Conservation (phyloP, 257 asterid species). For the Capsicum rhomboideum region DNA sequence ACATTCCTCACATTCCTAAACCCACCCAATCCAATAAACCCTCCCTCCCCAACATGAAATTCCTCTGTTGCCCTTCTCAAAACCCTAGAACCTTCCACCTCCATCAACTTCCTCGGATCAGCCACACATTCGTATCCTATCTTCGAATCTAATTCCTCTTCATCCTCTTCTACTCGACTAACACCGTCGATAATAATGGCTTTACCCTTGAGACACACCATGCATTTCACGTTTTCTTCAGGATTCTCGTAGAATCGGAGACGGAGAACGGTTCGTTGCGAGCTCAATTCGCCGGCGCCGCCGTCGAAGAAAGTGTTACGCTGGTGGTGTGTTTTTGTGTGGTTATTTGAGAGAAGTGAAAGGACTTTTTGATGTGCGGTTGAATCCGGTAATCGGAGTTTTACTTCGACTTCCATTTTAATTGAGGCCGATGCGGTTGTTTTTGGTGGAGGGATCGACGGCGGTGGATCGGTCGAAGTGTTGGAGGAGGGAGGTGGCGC, state of each 20-base stretch:
- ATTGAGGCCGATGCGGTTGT: conserved; percentile 80
- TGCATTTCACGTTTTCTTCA: conserved; percentile 41
- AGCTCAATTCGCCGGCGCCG: conserved; percentile 46
- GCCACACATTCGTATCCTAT: conserved; percentile 51
- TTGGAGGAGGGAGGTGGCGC: conserved; percentile 64
- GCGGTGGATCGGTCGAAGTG: conserved; percentile 67
- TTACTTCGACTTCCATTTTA: conserved; percentile 79
- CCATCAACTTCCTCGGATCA: conserved; percentile 36
- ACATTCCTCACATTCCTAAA: conserved; percentile 75
- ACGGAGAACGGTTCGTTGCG: conserved; percentile 63
- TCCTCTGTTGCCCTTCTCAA: conserved; percentile 66
- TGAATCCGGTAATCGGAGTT: conserved; percentile 61
- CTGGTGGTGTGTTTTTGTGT: conserved; percentile 60
- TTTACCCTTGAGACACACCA: conserved; percentile 69
- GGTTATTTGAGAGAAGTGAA: conserved; percentile 46
- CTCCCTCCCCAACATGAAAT: conserved; percentile 44
- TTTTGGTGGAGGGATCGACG: conserved; percentile 51
- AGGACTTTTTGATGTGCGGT: conserved; percentile 50
- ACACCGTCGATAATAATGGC: conserved; percentile 69
- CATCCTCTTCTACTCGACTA: conserved; percentile 89
- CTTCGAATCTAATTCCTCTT: conserved; percentile 63
- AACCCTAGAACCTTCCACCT: conserved; percentile 47
- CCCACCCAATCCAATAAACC: conserved; percentile 71
- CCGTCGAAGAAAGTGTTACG: conserved; percentile 88
- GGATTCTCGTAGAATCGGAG: conserved; percentile 73